Evolutionary conservation across 2,329 filamentous ascomycete species (phyloP), one percentile per base, ranked within the genome.

Genomic region (Neonectria ditissima): DNA sequence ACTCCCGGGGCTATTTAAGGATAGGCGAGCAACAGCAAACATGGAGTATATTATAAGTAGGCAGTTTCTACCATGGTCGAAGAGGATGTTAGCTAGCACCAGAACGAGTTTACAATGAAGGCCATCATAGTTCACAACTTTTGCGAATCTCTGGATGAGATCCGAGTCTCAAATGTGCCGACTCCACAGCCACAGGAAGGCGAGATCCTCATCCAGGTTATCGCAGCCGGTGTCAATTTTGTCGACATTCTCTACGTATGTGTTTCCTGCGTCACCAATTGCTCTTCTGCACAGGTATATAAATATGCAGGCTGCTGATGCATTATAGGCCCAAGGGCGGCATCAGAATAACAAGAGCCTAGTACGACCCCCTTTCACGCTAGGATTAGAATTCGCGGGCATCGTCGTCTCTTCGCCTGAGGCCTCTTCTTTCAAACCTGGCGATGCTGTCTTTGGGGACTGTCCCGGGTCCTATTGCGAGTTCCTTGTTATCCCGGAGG

Each of bases 341-440:
- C 87, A 89, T 69, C 87, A 89, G 69, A 89, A 89, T 72, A 89
- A 88, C 71, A 80, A 78, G 30, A 80, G 80, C n/a, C 82, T 86
- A 57, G 81, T 87, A 39, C 79, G 78, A 32, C 87, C 86, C 1
- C 87, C 87, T 0, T 89, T 90, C 75, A 82, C 81, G 1, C 80
- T 89, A 0, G 87, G 87, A 13, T 84, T 85, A n/a, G 87, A 89
- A 71, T 89, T 89, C 69, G 79, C 86, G 1, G 87, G 87, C n/a
- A 77, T 82, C 2, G 78, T 89, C 1, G 63, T 82, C 34, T 75
- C 75, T 2, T 72, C 80, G 0, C 80, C 82, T 0, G 20, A 73
- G 5, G 43, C 56, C 14, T 78, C 76, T 16, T 62, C 65, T 0
- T 82, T 85, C 62, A 72, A 72, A 22, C 76, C 76, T 4, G 86